These are phyloP conservation scores for Elsinoe fawcettii DNA, from an alignment of 2,329 filamentous ascomycete genomes.

Conservation along the genomic window DNA sequence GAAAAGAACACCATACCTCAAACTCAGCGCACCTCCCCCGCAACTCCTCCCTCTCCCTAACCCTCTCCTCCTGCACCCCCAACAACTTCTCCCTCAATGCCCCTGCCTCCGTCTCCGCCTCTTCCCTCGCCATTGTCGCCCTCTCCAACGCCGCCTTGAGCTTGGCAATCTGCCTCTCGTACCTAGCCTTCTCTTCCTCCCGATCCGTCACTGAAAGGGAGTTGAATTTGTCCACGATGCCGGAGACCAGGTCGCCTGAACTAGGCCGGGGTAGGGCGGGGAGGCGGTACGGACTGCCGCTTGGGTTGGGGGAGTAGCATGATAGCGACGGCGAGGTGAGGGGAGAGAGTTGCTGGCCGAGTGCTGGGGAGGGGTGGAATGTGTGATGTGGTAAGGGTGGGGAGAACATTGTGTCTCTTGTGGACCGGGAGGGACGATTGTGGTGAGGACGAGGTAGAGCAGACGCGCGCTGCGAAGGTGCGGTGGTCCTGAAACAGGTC, in stretches of 20 bases:
- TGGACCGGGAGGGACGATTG: not conserved
- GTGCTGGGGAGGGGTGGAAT: not conserved
- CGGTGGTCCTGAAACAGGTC: not conserved
- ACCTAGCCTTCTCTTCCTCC: slow-evolving; percentile 28
- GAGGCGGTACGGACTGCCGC: slow-evolving; percentile 36
- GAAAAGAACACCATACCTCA: slow-evolving; percentile 19
- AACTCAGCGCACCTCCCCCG: slow-evolving; percentile 40
- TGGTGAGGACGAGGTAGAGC: not conserved
- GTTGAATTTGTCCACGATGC: slow-evolving; percentile 63
- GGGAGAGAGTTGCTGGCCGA: not conserved
- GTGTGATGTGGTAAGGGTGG: not conserved
- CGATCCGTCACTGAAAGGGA: slow-evolving; percentile 50
- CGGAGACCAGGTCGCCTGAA: slow-evolving; percentile 22
- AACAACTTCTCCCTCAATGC: slow-evolving; percentile 55
- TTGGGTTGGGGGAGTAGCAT: slow-evolving; percentile 29
- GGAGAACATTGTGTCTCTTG: slow-evolving; percentile 4
- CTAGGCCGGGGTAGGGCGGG: slow-evolving; percentile 27
- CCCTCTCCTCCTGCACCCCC: slow-evolving; percentile 52
- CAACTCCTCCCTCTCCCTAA: slow-evolving; percentile 58
- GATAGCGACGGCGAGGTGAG: not conserved
- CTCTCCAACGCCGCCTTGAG: slow-evolving; percentile 38
- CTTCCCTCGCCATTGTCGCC: slow-evolving; percentile 46
- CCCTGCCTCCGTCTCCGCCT: slow-evolving; percentile 61
- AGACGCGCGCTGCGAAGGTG: not conserved
- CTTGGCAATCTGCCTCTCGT: slow-evolving; percentile 33